Percentiles rank a stretch among this genome's conserved stretches.
These are phyloP conservation scores for Xeromyces bisporus DNA, from an alignment of 495 filamentous ascomycete species.

Conservation along the genomic window DNA sequence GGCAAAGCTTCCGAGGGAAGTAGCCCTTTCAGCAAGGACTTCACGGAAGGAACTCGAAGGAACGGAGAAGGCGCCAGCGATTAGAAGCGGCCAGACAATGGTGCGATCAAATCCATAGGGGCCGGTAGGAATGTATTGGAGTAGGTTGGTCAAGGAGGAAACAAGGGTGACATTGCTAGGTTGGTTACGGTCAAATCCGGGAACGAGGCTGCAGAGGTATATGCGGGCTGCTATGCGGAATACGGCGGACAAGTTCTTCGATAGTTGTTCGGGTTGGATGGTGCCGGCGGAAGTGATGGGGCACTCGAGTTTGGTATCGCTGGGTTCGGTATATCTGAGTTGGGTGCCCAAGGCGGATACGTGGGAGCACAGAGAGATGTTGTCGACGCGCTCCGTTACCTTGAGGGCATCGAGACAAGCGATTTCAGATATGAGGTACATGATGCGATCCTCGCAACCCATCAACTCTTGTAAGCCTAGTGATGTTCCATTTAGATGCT, in stretches of 20 bases:
- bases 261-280: constrained; percentile 66
- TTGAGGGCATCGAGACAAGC: constrained; percentile 86
- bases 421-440: constrained; percentile 97
- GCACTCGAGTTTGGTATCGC: constrained; percentile 35
- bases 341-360: constrained; percentile 66
- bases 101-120: constrained; percentile 73
- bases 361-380: constrained; percentile 68
- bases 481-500: constrained; percentile 56
- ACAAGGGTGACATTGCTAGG: constrained; percentile 56
- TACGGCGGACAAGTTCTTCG: constrained; percentile 68
- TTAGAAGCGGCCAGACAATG: constrained; percentile 81
- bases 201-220: constrained; percentile 86
- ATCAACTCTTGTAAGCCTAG: constrained; percentile 81
- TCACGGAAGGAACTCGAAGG: constrained; percentile 53
- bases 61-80: constrained; percentile 60
- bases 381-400: constrained; percentile 56
- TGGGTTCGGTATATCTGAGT: constrained; percentile 60
- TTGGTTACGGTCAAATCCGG: constrained; percentile 61
- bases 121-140: constrained; percentile 68
- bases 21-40: constrained; percentile 55
- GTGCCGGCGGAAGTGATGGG: constrained; percentile 42
- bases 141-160: constrained; percentile 46
- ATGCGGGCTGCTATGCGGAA: constrained; percentile 88
- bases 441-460: constrained; percentile 93
- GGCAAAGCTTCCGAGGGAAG: constrained; percentile 53